Evolutionary conservation across 2,329 filamentous ascomycete genomes (phyloP).

Genomic region (Biscogniauxia sp.): DNA sequence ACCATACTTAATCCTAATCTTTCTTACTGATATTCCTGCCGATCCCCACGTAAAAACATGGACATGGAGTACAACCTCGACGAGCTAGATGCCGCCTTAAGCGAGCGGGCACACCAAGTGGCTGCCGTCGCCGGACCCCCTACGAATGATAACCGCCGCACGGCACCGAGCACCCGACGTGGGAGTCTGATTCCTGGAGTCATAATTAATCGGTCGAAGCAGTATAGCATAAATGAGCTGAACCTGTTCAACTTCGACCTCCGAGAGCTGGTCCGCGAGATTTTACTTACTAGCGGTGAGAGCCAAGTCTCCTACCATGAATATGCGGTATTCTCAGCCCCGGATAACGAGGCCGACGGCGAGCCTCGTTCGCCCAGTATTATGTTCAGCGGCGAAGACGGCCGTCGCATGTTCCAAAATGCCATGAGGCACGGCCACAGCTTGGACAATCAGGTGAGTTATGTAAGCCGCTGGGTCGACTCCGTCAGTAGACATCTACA

Average conservation of each 20-base stretch:
- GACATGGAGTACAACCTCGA: slow-evolving; percentile 30
- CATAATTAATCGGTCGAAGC: slow-evolving; percentile 4
- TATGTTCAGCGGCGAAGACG: slow-evolving; percentile 29
- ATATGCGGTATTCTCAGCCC: slow-evolving; percentile 29
- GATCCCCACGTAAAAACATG: slow-evolving; percentile 7
- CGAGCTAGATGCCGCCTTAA: slow-evolving; percentile 28
- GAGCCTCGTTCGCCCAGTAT: slow-evolving; percentile 28
- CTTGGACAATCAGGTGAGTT: slow-evolving; percentile 27
- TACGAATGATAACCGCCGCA: slow-evolving; percentile 16
- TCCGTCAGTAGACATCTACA: neutral
- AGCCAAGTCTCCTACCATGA: slow-evolving; percentile 31
- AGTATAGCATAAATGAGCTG: slow-evolving; percentile 19
- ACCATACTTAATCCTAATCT: neutral
- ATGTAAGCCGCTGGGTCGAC: neutral
- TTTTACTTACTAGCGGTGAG: slow-evolving; percentile 24
- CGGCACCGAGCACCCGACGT: slow-evolving; percentile 25
- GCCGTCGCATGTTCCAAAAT: slow-evolving; percentile 27
- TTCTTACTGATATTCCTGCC: neutral
- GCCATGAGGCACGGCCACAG: slow-evolving; percentile 26
- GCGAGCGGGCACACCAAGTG: slow-evolving; percentile 21
- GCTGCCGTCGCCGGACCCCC: slow-evolving; percentile 20
- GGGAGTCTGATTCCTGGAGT: slow-evolving; percentile 23
- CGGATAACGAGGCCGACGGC: slow-evolving; percentile 14
- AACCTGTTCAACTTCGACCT: slow-evolving; percentile 32
- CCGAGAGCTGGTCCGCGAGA: slow-evolving; percentile 24